Evolutionary conservation across 106 monocot species (phyloP), one percentile per base, ranked within the genome.

Genomic region (Platanthera guangdongensis): DNA sequence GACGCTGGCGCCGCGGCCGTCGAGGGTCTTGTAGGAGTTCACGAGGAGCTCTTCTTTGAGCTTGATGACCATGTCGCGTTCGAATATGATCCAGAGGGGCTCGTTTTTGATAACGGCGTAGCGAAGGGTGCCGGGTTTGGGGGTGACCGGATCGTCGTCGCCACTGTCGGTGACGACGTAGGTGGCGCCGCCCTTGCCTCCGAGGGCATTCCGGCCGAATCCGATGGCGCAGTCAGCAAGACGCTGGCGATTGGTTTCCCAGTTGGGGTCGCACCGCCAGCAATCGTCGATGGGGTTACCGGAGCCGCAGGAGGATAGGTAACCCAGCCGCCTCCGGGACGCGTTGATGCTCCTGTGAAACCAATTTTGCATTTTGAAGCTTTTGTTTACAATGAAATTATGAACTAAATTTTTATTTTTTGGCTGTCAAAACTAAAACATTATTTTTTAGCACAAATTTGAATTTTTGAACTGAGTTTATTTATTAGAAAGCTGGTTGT

Each of bases 251-350:
- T 78, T 78, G 46, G 51, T 8, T 10, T 67, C 53, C 78, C 78
- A 78, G 57, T 78, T 4, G 46, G 78, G 78, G 55, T 78, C 72
- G 11, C 78, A 78, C 14, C 78, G 71, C 78, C 78, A 78, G 72
- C 78, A 78, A 46, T 78, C 78, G 32, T 78, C 78, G 54, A 78
- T 72, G 9, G 78, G 78, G 46, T 78, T 78, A 10, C 78, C 78
- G 45, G 78, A 72, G 0, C 71, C 78, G 57, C 78, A 78, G 2
- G 78, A 78, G 0, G 60, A 59, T 47, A 55, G 51, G n/a, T 55
- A 70, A 19, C 71, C 55, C 6, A 45, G 32, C 1, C 39, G 18
- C 55, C 78, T 30, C 32, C 70, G 45, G 16, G 70, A 46, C 5
- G 14, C 70, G 16, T 73, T 73, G 71, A 78, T 78, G 30, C 21